Evolutionary conservation across 345 rosid genomes (phyloP).

Genomic region (Camelina laxa): DNA sequence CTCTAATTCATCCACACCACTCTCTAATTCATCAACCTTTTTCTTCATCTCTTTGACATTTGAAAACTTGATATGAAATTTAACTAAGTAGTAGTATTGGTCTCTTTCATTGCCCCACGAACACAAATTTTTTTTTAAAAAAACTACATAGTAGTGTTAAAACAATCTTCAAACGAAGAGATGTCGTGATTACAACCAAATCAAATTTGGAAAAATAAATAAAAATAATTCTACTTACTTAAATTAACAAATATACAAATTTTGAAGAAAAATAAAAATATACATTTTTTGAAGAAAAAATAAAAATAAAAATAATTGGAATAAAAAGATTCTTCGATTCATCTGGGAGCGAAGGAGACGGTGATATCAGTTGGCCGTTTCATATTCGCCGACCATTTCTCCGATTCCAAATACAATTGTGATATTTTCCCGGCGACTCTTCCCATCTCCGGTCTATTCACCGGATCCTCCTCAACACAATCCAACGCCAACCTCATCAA

Average conservation of each 20-base stretch:
- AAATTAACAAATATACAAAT: slow-evolving; percentile 6
- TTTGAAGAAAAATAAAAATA: neutral
- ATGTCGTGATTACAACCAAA: slow-evolving; percentile 7
- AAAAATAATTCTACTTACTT: neutral
- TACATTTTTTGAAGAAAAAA: neutral
- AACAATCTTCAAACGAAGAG: neutral
- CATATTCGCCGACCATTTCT: slow-evolving; percentile 59
- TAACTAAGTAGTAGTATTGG: neutral
- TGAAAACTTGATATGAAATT: no score
- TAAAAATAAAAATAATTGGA: neutral
- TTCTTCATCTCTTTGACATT: no score
- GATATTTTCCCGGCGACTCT: slow-evolving; percentile 87
- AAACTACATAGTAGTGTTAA: neutral
- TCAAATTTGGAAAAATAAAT: neutral
- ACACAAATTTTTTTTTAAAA: no score
- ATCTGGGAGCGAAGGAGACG: slow-evolving; percentile 67
- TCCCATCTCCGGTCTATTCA: slow-evolving; percentile 78
- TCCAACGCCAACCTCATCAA: slow-evolving; percentile 64
- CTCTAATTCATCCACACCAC: no score
- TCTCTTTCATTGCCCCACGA: slow-evolving; percentile 5
- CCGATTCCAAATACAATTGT: slow-evolving; percentile 62
- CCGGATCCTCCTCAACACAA: slow-evolving; percentile 68
- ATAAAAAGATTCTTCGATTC: slow-evolving; percentile 13
- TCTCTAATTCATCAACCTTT: no score
- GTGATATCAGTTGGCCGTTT: slow-evolving; percentile 61